phyloP scores from a whole-genome alignment of 177 flowering plant species.

The Vitis hybrid region DNA sequence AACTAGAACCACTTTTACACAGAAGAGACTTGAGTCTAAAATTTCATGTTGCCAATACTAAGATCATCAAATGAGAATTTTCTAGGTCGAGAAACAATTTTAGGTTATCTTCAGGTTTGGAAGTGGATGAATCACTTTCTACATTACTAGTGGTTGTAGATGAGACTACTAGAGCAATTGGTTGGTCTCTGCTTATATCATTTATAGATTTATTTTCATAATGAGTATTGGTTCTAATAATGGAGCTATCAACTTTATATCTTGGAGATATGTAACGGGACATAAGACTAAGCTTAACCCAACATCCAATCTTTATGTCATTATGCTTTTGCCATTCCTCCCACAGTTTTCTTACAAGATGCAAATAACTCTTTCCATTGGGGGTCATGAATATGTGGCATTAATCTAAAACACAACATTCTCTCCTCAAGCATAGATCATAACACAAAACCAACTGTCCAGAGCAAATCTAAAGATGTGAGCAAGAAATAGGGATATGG shows the following conservation, averaged over 20 bases:
- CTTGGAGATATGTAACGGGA: conserved; percentile 64
- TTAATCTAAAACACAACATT: no score
- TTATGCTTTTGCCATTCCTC: no score
- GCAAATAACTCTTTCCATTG: no score
- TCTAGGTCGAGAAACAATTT: conserved; percentile 68
- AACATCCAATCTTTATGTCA: conserved; percentile 40
- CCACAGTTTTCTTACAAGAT: no score
- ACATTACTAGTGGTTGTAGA: conserved; percentile 66
- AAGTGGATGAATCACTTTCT: conserved; percentile 65
- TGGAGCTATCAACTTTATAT: conserved; percentile 71
- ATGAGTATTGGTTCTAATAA: conserved; percentile 50
- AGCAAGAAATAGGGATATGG: no score
- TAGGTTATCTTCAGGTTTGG: conserved; percentile 66
- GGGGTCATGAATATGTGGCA: no score
- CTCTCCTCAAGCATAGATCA: no score
- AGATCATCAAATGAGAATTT: conserved; percentile 81
- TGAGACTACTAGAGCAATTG: conserved; percentile 44
- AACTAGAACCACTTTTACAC: conserved; percentile 92
- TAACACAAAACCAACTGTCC: no score
- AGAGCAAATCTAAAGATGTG: no score
- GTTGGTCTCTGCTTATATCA: conserved; percentile 62
- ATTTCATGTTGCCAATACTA: conserved; percentile 73
- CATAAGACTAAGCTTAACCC: conserved; percentile 40
- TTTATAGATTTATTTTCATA: conserved; percentile 68
- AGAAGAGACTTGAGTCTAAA: conserved; percentile 89